phyloP scores from a whole-genome alignment of 2,329 filamentous ascomycete genomes.

The Cercospora janseana region DNA sequence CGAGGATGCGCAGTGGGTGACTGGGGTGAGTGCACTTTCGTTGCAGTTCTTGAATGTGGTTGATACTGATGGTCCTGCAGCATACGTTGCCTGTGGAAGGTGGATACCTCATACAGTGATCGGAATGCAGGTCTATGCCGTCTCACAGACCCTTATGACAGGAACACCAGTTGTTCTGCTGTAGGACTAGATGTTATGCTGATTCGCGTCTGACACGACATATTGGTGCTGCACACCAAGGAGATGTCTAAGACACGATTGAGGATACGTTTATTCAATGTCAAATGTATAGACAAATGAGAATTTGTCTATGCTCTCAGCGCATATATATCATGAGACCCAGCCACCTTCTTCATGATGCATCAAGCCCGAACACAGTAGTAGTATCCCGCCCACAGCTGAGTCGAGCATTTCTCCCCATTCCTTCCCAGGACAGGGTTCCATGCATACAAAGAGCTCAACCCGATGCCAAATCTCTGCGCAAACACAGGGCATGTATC shows the following conservation, averaged over 20 bases:
- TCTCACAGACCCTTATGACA: too few relatives aligned
- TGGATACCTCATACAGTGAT: constrained; percentile 21
- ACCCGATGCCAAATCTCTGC: background rate
- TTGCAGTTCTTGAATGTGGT: background rate
- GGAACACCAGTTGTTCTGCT: too few relatives aligned
- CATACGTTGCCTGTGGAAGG: constrained; percentile 26
- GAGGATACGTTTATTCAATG: too few relatives aligned
- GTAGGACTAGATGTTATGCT: too few relatives aligned
- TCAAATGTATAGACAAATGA: too few relatives aligned
- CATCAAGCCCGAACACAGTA: background rate
- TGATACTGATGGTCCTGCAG: constrained; percentile 11
- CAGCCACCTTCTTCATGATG: too few relatives aligned
- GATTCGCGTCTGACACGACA: too few relatives aligned
- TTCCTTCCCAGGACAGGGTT: background rate
- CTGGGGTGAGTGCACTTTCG: constrained; percentile 18
- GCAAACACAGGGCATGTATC: background rate
- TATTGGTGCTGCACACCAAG: too few relatives aligned
- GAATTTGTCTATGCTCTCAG: too few relatives aligned
- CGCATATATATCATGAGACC: too few relatives aligned
- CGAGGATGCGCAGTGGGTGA: constrained; percentile 37
- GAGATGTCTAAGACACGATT: too few relatives aligned
- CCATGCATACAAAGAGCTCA: background rate
- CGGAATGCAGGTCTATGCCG: too few relatives aligned
- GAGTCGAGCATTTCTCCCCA: background rate
- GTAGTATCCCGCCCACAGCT: background rate